Evolutionary conservation across 1,284 basidiomycete species (phyloP).

Genomic region (Pterulicium gracile): DNA sequence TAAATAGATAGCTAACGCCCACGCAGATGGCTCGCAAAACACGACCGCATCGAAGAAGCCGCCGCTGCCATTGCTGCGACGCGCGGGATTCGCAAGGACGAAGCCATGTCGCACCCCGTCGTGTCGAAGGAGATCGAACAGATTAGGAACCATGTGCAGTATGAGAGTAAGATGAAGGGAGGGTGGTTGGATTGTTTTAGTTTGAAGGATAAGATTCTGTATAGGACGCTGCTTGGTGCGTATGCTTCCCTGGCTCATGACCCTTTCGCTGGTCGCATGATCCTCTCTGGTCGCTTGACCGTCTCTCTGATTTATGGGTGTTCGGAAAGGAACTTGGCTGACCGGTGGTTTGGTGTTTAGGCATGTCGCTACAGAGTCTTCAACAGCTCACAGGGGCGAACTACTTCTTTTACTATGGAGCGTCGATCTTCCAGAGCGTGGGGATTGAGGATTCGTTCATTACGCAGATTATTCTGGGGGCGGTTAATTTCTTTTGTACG

Average conservation of each 20-base stretch:
- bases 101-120: conserved; percentile 31
- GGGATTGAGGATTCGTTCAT: conserved; percentile 60
- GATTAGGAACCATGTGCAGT: conserved; percentile 35
- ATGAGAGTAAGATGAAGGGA: conserved; percentile 31
- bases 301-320: conserved; percentile 55
- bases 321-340: conserved; percentile 57
- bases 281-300: no score
- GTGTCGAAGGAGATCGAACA: conserved; percentile 40
- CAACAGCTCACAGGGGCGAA: conserved; percentile 72
- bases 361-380: conserved; percentile 60
- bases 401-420: conserved; percentile 66
- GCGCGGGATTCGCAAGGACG: conserved; percentile 37
- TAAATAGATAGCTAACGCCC: no score
- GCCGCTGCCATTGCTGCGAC: conserved; percentile 40
- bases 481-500: conserved; percentile 61
- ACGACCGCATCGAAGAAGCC: conserved; percentile 42
- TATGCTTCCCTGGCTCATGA: no score
- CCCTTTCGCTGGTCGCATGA: no score
- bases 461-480: conserved; percentile 64
- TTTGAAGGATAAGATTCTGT: conserved; percentile 39
- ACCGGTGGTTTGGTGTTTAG: conserved; percentile 14
- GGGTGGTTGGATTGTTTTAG: conserved; percentile 59
- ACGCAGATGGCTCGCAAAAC: conserved; percentile 44
- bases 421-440: conserved; percentile 59
- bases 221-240: conserved; percentile 52